Conservation (phyloP, 768 basidiomycete genomes). For the Xerocomellus chrysenteron region DNA sequence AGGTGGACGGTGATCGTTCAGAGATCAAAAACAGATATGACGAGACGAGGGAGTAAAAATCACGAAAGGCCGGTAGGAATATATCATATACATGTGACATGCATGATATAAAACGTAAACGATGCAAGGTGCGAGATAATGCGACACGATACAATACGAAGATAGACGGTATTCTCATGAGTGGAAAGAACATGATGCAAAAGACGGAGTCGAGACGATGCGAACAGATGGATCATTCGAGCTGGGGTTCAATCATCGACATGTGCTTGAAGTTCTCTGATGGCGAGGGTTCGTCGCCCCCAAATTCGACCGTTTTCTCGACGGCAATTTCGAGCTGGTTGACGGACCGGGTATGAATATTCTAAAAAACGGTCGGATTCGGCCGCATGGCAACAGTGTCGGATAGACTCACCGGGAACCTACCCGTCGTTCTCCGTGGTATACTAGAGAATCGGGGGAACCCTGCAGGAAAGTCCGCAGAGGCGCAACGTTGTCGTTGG, state of each 20-base stretch:
- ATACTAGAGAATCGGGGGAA: constrained; percentile 23
- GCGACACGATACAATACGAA: too few species aligned
- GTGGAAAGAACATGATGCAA: too few species aligned
- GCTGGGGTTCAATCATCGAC: constrained; percentile 8
- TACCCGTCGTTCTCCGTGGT: constrained; percentile 12
- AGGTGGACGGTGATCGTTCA: too few species aligned
- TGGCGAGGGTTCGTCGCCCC: constrained; percentile 11
- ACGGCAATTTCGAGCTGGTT: constrained; percentile 31
- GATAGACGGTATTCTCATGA: too few species aligned
- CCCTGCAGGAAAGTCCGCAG: constrained; percentile 28
- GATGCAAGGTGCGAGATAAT: too few species aligned
- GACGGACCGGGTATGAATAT: neutral
- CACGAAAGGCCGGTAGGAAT: too few species aligned
- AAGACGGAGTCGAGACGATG: too few species aligned
- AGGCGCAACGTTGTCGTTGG: constrained; percentile 30
- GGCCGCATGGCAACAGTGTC: neutral
- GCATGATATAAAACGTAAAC: too few species aligned
- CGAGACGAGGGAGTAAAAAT: too few species aligned
- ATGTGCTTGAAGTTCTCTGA: neutral
- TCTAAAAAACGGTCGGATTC: neutral
- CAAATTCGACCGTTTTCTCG: constrained; percentile 30
- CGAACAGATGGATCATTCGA: neutral
- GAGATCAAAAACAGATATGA: too few species aligned
- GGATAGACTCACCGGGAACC: constrained; percentile 12
- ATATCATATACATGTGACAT: too few species aligned